phyloP scores from a whole-genome alignment of 371 early-diverging fungal species.

The Lichtheimia hyalospora region DNA sequence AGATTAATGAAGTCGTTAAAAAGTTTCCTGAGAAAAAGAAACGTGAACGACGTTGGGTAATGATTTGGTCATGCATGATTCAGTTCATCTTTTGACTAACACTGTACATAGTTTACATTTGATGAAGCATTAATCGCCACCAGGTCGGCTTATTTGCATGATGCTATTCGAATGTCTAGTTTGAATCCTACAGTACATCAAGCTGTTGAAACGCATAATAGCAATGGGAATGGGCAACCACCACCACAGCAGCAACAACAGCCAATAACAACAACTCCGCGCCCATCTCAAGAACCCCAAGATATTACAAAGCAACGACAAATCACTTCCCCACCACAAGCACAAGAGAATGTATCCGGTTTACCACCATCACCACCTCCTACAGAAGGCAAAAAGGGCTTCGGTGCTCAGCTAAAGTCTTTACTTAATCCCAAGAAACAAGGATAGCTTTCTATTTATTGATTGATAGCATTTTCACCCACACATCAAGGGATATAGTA shows the following conservation, averaged over 20 bases:
- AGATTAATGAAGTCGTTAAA: conserved; percentile 54
- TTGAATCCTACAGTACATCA: conserved; percentile 20
- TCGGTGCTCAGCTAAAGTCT: conserved; percentile 6
- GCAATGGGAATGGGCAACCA: not conserved
- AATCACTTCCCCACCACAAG: not conserved
- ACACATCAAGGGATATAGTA: too few relatives aligned
- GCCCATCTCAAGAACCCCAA: not conserved
- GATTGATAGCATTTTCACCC: too few relatives aligned
- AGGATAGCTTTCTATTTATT: too few relatives aligned
- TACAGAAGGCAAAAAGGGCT: not conserved
- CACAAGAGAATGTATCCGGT: not conserved
- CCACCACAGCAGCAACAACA: conserved; percentile 7
- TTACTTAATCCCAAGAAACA: not conserved
- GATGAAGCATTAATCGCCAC: conserved; percentile 57
- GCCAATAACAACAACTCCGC: not conserved
- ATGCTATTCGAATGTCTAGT: conserved; percentile 48
- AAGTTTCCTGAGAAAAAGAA: conserved; percentile 63
- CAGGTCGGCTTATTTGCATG: conserved; percentile 53
- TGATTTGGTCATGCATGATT: not conserved
- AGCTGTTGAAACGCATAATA: too few relatives aligned
- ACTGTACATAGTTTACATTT: conserved; percentile 46
- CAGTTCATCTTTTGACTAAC: not conserved
- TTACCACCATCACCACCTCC: conserved; percentile 3
- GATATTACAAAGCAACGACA: not conserved
- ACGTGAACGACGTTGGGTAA: conserved; percentile 62